A percentile compares a stretch with the other conserved stretches of the same genome.
These are phyloP conservation scores for Triticum turgidum DNA, from an alignment of 176 grass and related monocot genomes.

Conservation along the genomic window DNA sequence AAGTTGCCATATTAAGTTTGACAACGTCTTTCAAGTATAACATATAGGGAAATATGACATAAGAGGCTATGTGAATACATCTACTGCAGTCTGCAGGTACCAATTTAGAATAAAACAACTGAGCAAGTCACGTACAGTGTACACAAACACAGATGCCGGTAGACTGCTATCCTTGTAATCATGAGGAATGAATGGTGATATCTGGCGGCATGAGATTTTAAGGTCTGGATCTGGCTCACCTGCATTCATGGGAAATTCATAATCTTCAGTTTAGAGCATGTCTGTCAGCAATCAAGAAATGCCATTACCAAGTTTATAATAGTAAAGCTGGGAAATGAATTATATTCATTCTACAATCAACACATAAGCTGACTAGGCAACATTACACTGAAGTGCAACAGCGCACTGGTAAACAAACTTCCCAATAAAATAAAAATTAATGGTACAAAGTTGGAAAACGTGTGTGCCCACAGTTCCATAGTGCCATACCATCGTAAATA, in stretches of 20 bases:
- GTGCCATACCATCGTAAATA: conserved; percentile 87
- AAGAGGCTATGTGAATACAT: neutral
- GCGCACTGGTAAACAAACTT: neutral
- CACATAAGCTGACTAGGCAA: neutral
- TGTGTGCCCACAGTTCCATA: conserved; percentile 9
- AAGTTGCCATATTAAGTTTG: neutral
- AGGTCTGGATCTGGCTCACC: conserved; percentile 98
- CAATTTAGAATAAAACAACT: conserved; percentile 9
- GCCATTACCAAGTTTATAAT: neutral
- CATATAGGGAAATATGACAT: conserved; percentile 9
- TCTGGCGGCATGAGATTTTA: conserved; percentile 98
- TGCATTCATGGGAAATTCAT: conserved; percentile 32
- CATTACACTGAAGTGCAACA: neutral
- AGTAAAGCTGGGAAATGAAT: neutral
- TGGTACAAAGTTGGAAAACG: neutral
- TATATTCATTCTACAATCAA: conserved; percentile 1
- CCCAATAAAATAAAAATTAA: neutral
- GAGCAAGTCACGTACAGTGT: conserved; percentile 65
- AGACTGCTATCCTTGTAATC: conserved; percentile 99
- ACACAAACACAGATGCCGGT: conserved; percentile 94
- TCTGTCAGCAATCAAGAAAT: neutral
- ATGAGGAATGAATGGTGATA: conserved; percentile 98
- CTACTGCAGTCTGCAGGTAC: neutral
- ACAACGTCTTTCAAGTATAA: neutral
- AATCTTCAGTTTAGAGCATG: neutral